Evolutionary conservation across 1,139 yeast species (phyloP).

Genomic region (Candida anutae): DNA sequence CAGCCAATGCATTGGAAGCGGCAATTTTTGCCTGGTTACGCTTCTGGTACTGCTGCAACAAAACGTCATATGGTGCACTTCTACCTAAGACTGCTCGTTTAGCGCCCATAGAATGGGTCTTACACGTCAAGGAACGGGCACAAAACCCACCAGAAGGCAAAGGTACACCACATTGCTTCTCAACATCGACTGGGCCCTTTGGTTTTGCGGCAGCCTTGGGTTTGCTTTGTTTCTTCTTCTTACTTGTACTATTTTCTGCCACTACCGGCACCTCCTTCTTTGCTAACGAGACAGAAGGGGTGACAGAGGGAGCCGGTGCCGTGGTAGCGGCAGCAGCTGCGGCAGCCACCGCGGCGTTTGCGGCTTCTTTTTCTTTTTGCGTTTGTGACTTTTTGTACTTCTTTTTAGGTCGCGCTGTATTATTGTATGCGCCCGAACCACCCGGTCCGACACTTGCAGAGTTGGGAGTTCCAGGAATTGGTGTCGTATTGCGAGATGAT

Average conservation of each 20-base stretch:
- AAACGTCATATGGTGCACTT: conserved; percentile 82
- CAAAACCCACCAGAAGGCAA: conserved; percentile 88
- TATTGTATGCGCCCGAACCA: too few relatives aligned
- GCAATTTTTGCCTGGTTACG: conserved; percentile 88
- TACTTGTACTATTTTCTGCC: conserved; percentile 12
- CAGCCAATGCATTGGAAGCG: conserved; percentile 67
- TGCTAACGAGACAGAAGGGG: conserved; percentile 6
- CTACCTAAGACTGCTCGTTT: conserved; percentile 92
- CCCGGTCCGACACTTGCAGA: conserved; percentile 12
- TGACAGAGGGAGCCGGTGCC: conserved; percentile 4
- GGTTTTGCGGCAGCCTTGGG: conserved; percentile 50
- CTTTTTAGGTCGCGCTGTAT: conserved; percentile 28
- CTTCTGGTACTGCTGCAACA: conserved; percentile 84
- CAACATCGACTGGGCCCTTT: conserved; percentile 87
- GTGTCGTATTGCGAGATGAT: conserved; percentile 34
- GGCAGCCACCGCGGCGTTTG: conserved; percentile 41
- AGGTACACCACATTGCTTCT: conserved; percentile 93
- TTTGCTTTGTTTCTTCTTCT: conserved; percentile 39
- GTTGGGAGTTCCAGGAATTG: conserved; percentile 22
- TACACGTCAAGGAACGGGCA: conserved; percentile 92
- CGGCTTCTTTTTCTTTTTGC: conserved; percentile 40
- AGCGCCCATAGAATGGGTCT: conserved; percentile 97
- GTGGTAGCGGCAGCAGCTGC: conserved; percentile 28
- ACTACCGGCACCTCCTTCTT: conserved; percentile 10
- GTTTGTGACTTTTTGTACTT: conserved; percentile 39